phyloP scores from a whole-genome alignment of 192 early-diverging fungal species.

The Coemansia sp. region DNA sequence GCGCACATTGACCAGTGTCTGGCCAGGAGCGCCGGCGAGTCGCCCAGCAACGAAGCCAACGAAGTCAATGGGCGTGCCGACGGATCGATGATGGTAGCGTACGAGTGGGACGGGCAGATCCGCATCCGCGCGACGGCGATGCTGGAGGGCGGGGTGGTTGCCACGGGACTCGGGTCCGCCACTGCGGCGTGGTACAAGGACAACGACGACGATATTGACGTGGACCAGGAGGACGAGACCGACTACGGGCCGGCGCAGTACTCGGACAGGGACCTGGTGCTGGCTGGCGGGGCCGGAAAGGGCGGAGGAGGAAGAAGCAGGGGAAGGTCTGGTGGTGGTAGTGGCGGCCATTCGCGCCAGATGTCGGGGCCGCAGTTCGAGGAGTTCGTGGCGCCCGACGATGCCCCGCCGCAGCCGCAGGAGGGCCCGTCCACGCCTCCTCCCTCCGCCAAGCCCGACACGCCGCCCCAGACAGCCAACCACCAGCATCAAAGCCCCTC shows the following conservation, averaged over 20 bases:
- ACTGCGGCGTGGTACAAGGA: slow-evolving; percentile 57
- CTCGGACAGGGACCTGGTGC: slow-evolving; percentile 66
- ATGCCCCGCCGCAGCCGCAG: not conserved
- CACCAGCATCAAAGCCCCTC: not conserved
- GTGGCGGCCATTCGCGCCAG: slow-evolving; percentile 46
- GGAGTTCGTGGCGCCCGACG: slow-evolving; percentile 10
- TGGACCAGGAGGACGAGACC: slow-evolving; percentile 77
- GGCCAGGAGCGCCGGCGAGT: not conserved
- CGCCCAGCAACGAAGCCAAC: slow-evolving; percentile 2
- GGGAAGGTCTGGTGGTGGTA: slow-evolving; percentile 5
- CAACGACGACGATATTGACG: slow-evolving; percentile 79
- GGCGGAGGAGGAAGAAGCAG: too few species aligned
- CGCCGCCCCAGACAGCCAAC: not conserved
- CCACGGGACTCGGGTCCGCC: slow-evolving; percentile 15
- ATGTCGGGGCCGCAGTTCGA: slow-evolving; percentile 40
- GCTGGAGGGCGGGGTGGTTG: slow-evolving; percentile 69
- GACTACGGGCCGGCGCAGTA: slow-evolving; percentile 77
- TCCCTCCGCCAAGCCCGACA: slow-evolving; percentile 5
- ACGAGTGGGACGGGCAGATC: slow-evolving; percentile 80
- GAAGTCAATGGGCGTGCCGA: not conserved
- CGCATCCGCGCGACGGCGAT: slow-evolving; percentile 78
- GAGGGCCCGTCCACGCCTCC: not conserved
- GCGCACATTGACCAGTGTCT: slow-evolving; percentile 80
- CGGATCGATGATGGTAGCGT: slow-evolving; percentile 63
- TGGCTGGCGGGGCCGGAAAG: not conserved